Percentiles rank a stretch among this genome's conserved stretches.
These are phyloP conservation scores for Trametes hirsuta DNA, from an alignment of 1,284 basidiomycete genomes.

Conservation along the genomic window DNA sequence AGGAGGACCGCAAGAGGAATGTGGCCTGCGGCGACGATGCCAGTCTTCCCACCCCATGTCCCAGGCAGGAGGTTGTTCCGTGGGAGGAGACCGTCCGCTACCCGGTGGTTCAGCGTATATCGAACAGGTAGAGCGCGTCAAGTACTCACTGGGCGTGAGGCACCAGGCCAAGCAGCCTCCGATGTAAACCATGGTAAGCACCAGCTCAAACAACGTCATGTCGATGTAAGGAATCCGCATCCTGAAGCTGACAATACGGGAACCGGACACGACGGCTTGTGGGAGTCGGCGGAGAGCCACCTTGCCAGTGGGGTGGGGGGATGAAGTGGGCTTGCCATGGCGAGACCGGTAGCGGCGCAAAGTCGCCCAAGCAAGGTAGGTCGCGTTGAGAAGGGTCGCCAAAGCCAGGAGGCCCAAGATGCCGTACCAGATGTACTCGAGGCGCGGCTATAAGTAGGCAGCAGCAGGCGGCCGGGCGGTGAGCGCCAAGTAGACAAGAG, in stretches of 20 bases:
- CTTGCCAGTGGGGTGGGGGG: neutral
- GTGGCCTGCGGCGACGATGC: constrained; percentile 41
- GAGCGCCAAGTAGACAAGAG: neutral
- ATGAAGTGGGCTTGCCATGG: neutral
- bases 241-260: constrained; percentile 31
- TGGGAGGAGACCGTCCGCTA: constrained; percentile 1
- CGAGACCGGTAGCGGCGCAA: constrained; percentile 14
- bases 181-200: constrained; percentile 28
- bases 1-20: constrained; percentile 43
- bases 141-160: constrained; percentile 31
- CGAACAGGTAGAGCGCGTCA: neutral
- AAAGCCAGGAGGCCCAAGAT: constrained; percentile 25
- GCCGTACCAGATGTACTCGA: constrained; percentile 32
- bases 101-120: neutral
- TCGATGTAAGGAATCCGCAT: constrained; percentile 31
- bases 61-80: constrained; percentile 14
- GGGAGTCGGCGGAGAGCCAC: constrained; percentile 20
- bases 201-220: constrained; percentile 28
- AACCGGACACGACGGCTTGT: constrained; percentile 26
- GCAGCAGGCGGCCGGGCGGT: neutral
- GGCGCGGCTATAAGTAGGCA: constrained; percentile 24
- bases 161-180: constrained; percentile 31
- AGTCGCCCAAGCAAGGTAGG: constrained; percentile 29
- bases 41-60: constrained; percentile 35
- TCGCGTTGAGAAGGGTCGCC: constrained; percentile 26